Evolutionary conservation across 306 rosid species (phyloP).

Genomic region (Cicer judaicum): DNA sequence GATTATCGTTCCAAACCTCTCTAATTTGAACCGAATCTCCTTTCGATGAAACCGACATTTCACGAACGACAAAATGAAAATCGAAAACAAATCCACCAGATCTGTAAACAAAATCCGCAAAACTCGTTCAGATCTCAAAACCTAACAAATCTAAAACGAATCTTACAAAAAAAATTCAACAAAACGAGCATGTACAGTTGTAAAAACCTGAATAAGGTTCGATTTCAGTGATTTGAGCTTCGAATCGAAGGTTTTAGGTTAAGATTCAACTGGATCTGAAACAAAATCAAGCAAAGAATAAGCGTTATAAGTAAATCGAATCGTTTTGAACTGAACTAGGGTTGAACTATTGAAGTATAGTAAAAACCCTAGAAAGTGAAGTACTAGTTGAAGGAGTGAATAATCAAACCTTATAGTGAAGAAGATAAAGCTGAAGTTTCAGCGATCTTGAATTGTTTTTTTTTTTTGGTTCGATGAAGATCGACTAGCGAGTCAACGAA

Average conservation of each 20-base stretch:
- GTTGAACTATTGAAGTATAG: conserved; percentile 17
- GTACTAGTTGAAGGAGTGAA: conserved; percentile 27
- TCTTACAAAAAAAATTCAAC: background rate
- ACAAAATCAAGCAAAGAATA: conserved; percentile 5
- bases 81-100: conserved; percentile 58
- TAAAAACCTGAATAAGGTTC: conserved; percentile 49
- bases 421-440: background rate
- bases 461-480: conserved; percentile 23
- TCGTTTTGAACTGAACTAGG: conserved; percentile 28
- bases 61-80: conserved; percentile 43
- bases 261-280: conserved; percentile 63
- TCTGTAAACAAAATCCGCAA: conserved; percentile 45
- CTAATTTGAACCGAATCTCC: conserved; percentile 81
- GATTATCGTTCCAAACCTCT: conserved; percentile 87
- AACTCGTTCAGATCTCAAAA: conserved; percentile 46
- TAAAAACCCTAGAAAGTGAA: conserved; percentile 46
- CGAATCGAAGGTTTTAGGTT: background rate
- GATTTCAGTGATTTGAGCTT: conserved; percentile 27
- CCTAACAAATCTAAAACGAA: conserved; percentile 29
- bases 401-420: conserved; percentile 62
- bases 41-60: conserved; percentile 80
- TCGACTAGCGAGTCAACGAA: conserved; percentile 60
- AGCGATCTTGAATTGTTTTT: conserved; percentile 49
- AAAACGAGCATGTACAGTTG: conserved; percentile 8
- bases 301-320: background rate